Evolutionary conservation across 208 protist genomes (phyloP).

Genomic region (Crithidia thermophila): DNA sequence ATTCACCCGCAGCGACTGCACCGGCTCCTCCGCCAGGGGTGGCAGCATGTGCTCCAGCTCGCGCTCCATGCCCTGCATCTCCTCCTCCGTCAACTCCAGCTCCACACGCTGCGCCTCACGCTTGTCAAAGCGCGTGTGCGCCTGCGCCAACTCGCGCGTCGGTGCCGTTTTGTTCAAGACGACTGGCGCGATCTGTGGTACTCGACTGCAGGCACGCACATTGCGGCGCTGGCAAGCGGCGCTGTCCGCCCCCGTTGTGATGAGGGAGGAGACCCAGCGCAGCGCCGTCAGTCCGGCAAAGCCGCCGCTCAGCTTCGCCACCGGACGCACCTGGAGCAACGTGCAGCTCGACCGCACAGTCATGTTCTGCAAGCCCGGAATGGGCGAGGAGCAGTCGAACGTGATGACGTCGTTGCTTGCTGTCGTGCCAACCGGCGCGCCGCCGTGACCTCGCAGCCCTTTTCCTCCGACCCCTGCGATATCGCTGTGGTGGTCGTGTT

Average conservation of each 20-base stretch:
- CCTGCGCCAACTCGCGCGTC: constrained; percentile 46
- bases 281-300: constrained; percentile 73
- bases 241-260: constrained; percentile 53
- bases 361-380: constrained; percentile 35
- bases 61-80: constrained; percentile 81
- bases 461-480: too few relatives aligned
- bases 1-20: constrained; percentile 74
- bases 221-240: constrained; percentile 33
- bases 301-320: constrained; percentile 82
- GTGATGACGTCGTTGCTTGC: constrained; percentile 68
- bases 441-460: not conserved
- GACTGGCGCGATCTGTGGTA: constrained; percentile 20
- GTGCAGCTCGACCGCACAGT: constrained; percentile 71
- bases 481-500: too few relatives aligned
- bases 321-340: constrained; percentile 75
- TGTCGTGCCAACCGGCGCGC: constrained; percentile 7
- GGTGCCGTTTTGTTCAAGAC: constrained; percentile 52
- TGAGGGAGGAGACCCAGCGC: constrained; percentile 76
- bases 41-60: constrained; percentile 75
- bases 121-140: constrained; percentile 69
- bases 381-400: constrained; percentile 40
- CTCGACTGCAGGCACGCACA: constrained; percentile 10
- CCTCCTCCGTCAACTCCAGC: constrained; percentile 61
- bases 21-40: constrained; percentile 58
- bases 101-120: constrained; percentile 72